Base-by-base conservation (phyloP, 768 basidiomycete genomes). In the Cytidiella melzeri region DNA sequence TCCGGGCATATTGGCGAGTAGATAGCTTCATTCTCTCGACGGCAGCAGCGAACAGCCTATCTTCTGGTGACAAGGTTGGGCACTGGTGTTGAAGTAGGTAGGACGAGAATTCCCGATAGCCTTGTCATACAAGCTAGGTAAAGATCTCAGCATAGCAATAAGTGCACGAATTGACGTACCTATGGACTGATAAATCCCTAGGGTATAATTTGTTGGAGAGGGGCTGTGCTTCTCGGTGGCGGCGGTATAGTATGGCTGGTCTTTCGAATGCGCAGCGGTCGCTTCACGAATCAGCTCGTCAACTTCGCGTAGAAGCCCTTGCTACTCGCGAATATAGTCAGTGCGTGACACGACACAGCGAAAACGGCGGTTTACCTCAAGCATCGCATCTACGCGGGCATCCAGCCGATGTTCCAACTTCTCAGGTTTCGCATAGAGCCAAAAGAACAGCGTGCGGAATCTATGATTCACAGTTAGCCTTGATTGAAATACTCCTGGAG, bases 131-230 rank as follows among this genome's bases (percentile, higher is more conserved):
- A n/a, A n/a, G n/a, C n/a, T n/a, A n/a, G n/a, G n/a, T n/a, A n/a
- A n/a, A n/a, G n/a, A n/a, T n/a, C n/a, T n/a, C n/a, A n/a, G n/a
- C n/a, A n/a, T n/a, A n/a, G n/a, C n/a, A n/a, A n/a, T n/a, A n/a
- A n/a, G n/a, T n/a, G n/a, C n/a, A n/a, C 5, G 19, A 23, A 58
- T 36, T 34, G 15, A 30, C 66, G 38, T 59, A 87, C 94, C 95
- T 52, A 99, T 99, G 0, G 91, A 80, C 64, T 99, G 96, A 66
- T 88, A 97, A 49, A 98, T 87, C 1, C 96, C 95, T 9, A 84
- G 65, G 0, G 88, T 88, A 58, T 81, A 86, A 60, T 92, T 79
- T n/a, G 65, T 26, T 24, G 24, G 24, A 27, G 43, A 26, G 11
- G 25, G 18, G 23, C 25, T 23, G 9, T 23, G 30, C 30, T 15